Evolutionary conservation across 345 rosid species (phyloP).

Genomic region (Tarenaya hassleriana): DNA sequence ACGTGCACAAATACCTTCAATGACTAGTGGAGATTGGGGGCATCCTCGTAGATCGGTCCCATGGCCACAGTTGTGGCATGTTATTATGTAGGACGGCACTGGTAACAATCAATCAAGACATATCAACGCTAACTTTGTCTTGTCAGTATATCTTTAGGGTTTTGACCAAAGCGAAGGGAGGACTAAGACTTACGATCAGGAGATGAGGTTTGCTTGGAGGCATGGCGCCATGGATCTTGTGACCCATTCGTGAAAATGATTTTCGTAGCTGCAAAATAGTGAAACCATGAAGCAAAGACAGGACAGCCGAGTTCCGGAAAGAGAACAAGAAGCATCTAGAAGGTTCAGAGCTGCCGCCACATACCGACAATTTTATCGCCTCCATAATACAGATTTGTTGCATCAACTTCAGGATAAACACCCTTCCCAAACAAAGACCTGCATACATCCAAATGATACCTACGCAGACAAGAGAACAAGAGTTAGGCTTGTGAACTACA

Average conservation of each 20-base stretch:
- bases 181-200: constrained; percentile 61
- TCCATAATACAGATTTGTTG: constrained; percentile 74
- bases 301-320: too few species aligned
- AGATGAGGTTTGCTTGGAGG: constrained; percentile 70
- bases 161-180: too few species aligned
- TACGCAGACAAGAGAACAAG: constrained; percentile 18
- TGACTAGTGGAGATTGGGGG: constrained; percentile 70
- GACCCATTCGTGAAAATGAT: constrained; percentile 81
- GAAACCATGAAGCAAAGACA: too few species aligned
- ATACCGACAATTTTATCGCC: constrained; percentile 70
- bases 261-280: constrained; percentile 52
- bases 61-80: constrained; percentile 91
- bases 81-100: constrained; percentile 42
- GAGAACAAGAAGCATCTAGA: too few species aligned
- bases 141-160: too few species aligned
- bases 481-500: not conserved
- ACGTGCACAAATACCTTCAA: too few species aligned
- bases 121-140: too few species aligned
- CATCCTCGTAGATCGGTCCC: constrained; percentile 95
- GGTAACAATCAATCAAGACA: not conserved
- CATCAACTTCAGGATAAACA: constrained; percentile 64
- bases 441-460: constrained; percentile 84
- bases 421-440: constrained; percentile 64
- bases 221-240: constrained; percentile 97
- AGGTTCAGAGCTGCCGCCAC: constrained; percentile 11